These are phyloP conservation scores for Citrus cavaleriei DNA, from an alignment of 345 rosid species.

Conservation along the genomic window DNA sequence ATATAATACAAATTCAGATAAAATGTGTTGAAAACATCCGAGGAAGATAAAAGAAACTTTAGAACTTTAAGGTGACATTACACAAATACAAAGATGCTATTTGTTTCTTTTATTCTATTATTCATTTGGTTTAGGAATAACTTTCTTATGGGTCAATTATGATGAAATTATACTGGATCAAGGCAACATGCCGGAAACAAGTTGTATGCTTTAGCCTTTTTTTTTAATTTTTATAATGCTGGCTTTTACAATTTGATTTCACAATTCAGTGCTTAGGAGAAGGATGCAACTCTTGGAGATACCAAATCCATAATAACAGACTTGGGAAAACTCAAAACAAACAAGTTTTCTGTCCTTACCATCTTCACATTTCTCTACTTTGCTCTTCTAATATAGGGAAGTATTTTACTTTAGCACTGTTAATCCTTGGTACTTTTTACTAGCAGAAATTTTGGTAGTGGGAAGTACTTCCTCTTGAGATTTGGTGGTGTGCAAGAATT, in stretches of 20 bases:
- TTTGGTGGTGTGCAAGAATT: no score
- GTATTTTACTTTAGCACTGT: no score
- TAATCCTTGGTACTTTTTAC: no score
- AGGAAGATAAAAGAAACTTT: background rate
- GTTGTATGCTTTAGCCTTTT: background rate
- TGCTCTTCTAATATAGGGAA: slow-evolving; percentile 33
- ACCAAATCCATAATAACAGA: slow-evolving; percentile 29
- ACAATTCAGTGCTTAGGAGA: slow-evolving; percentile 19
- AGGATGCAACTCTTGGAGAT: slow-evolving; percentile 50
- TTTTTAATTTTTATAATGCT: no score
- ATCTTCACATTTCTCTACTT: slow-evolving; percentile 21
- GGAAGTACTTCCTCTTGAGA: no score
- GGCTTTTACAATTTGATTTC: background rate
- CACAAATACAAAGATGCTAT: no score
- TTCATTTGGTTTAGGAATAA: no score
- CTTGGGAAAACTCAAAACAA: slow-evolving; percentile 28
- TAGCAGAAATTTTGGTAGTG: no score
- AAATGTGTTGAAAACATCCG: background rate
- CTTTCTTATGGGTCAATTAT: no score
- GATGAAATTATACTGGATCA: no score
- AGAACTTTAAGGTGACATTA: background rate
- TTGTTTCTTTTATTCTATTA: no score
- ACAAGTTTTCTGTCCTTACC: background rate
- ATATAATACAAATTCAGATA: no score
- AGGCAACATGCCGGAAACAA: background rate